Conservation (phyloP, 2,329 filamentous ascomycete species). For the Cercospora citrullina region DNA sequence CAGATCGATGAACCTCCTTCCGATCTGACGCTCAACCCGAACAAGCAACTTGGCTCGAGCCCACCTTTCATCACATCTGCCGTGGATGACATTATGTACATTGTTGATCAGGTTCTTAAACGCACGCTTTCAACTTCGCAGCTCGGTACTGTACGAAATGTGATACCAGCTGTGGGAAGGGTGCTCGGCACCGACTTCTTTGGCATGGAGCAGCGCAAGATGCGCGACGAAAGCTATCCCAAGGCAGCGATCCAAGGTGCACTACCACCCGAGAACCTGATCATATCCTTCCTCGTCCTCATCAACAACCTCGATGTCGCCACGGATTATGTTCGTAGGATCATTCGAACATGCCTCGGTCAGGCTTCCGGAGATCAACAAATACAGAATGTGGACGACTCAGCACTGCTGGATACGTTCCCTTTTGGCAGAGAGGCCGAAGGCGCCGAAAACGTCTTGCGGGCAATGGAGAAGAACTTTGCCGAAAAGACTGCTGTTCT, state of each 20-base stretch:
- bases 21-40: conserved; percentile 74
- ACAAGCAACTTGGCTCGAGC: conserved; percentile 70
- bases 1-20: conserved; percentile 87
- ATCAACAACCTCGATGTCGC: conserved; percentile 95
- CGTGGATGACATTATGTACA: conserved; percentile 99
- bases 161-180: conserved; percentile 74
- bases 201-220: conserved; percentile 95
- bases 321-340: conserved; percentile 85
- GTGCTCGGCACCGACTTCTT: conserved; percentile 89
- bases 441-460: conserved; percentile 68
- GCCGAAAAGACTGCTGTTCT: conserved; percentile 77
- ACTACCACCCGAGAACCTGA: conserved; percentile 81
- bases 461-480: conserved; percentile 70
- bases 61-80: conserved; percentile 91
- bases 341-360: conserved; percentile 69
- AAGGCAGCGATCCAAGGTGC: conserved; percentile 74
- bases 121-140: conserved; percentile 86
- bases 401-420: conserved; percentile 60
- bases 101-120: conserved; percentile 87
- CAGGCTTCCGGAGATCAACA: conserved; percentile 11
- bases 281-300: conserved; percentile 85
- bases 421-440: conserved; percentile 75
- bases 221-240: conserved; percentile 94
- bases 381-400: conserved; percentile 11
- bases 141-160: conserved; percentile 70